These are phyloP conservation scores for Colletotrichum euphorbiae DNA, from an alignment of 2,329 filamentous ascomycete species.

Conservation along the genomic window DNA sequence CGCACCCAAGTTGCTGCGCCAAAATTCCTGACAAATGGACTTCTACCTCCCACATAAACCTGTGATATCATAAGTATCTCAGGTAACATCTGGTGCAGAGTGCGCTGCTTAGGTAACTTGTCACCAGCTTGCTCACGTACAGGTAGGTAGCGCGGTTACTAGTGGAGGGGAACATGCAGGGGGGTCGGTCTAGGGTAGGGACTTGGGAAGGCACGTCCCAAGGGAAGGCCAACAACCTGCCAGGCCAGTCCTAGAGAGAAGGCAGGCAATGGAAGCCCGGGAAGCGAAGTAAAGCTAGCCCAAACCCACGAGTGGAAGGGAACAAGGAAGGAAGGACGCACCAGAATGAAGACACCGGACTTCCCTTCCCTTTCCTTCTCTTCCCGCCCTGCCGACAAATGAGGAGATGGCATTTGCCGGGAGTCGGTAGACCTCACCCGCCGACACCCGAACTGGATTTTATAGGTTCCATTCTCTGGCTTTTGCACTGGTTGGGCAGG, in stretches of 20 bases:
- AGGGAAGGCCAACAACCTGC: not conserved
- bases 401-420: not conserved
- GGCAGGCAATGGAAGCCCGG: not conserved
- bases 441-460: too few species aligned
- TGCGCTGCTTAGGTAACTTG: too few species aligned
- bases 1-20: too few species aligned
- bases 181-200: constrained; percentile 5
- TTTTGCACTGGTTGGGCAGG: constrained; percentile 11
- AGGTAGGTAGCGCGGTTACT: constrained; percentile 13
- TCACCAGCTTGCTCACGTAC: too few species aligned
- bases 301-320: too few species aligned
- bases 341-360: not conserved
- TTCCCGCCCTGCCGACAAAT: not conserved
- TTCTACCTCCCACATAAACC: too few species aligned
- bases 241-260: not conserved
- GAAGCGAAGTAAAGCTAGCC: too few species aligned
- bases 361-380: too few species aligned
- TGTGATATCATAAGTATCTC: too few species aligned
- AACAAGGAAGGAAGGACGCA: not conserved
- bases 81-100: too few species aligned
- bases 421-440: not conserved
- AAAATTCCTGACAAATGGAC: too few species aligned
- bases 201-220: constrained; percentile 3
- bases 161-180: constrained; percentile 19
- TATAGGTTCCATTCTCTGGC: too few species aligned